Base-by-base conservation (phyloP, 1,284 basidiomycete species). In the Bondarzewia mesenterica region DNA sequence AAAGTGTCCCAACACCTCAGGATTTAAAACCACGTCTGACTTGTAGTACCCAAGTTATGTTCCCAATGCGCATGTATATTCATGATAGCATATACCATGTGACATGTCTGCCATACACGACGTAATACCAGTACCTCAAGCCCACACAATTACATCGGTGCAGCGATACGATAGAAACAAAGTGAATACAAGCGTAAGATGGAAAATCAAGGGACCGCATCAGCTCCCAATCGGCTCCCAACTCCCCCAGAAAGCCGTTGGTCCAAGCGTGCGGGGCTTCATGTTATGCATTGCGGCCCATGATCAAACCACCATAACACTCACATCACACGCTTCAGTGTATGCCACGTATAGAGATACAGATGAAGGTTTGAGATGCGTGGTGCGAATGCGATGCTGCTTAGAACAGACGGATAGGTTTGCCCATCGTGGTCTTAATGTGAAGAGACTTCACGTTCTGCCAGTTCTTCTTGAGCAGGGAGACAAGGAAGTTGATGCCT, bases 401-500 rank as follows among this genome's bases (percentile, higher is more conserved):
- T 79, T 78, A 95, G 84, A 87, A 95, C 58, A 95, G 78, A 59
- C 94, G 93, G 65, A 94, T 75, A 55, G 94, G 91, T 77, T 96
- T 96, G 80, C 95, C 94, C 95, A 98, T 99, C 67, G 95, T 95
- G 60, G 84, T 83, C 82, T 99, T 99, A 78, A 99, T 85, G 80
- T 96, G 93, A 58, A 99, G 78, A 54, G 93, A 97, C 77, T 94
- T 95, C 75, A 99, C 89, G 77, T 99, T 99, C 73, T 98, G 95
- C 94, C 94, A 98, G 79, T 97, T 94, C 85, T 99, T 99, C 85
- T 99, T 99, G 68, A 99, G 85, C 53, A 99, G 78, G 38, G 96
- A 98, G 67, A 99, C 91, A 60, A 99, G 80, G 85, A 99, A 99
- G 86, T 99, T 99, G 81, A 99, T 95, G 71, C 92, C 86, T 89